Base-by-base conservation (phyloP, 2,329 filamentous ascomycete genomes). In the Thielaviopsis musarum region DNA sequence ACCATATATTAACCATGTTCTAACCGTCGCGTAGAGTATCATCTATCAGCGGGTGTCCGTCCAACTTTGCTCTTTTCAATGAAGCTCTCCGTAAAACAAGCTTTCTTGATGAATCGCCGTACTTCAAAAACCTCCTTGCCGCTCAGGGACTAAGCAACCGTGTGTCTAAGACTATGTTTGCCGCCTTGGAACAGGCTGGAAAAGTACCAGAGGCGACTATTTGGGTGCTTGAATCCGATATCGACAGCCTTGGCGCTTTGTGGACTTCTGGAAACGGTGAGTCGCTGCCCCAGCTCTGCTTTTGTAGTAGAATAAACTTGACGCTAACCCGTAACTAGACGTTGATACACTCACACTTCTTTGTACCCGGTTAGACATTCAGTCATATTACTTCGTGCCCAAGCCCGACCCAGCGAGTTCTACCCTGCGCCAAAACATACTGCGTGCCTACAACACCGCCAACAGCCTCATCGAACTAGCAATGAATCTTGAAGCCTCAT, bases 361-460 rank as follows among this genome's bases (percentile, higher is more conserved):
- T 3, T 70, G 76, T 0, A 73, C 76, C 1, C 71, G 75, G 22
- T 70, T 79, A n/a, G 77, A 81, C 59, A 72, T 80, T 9, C 77
- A 81, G 62, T 67, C 70, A 1, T 79, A 75, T 66, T 79, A 79
- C 68, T 75, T 80, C 64, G 70, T 74, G 62, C 74, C 74, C 2
- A 69, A 71, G 0, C 70, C 72, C 1, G 70, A 69, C 19, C 69
- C 68, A 62, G 70, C 66, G 63, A 66, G 66, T 1, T 71, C 70
- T 49, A 69, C 67, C 13, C 70, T 77, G 59, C 72, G 71, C 61
- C 69, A 74, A 55, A 74, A 77, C 64, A 67, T 75, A 24, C 66
- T 77, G 49, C 74, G 75, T 22, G 69, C 73, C 22, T 78, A 75
- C 66, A 73, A 69, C 62, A 80, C 77, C 1, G 71, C 77, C 3